Percentiles rank a stretch among this genome's conserved stretches.
Evolutionary conservation across 768 basidiomycete genomes (phyloP).

Genomic region (Ephemerocybe angulata): DNA sequence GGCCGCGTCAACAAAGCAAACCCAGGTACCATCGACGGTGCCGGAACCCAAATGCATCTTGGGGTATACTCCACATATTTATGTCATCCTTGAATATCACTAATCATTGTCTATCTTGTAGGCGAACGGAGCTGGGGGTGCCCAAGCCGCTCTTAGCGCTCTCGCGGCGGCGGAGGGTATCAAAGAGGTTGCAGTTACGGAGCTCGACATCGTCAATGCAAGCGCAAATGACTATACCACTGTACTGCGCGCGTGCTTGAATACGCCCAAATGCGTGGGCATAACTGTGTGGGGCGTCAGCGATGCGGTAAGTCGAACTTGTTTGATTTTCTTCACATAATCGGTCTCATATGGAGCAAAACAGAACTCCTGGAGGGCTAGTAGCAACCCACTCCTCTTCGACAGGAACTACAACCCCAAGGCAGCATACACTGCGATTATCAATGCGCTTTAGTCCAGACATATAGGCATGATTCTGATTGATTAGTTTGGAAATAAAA

Average conservation of each 20-base stretch:
- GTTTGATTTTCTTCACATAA: not conserved
- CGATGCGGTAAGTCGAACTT: conserved; percentile 32
- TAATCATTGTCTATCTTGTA: conserved; percentile 39
- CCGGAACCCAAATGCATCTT: conserved; percentile 49
- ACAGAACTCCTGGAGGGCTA: conserved; percentile 26
- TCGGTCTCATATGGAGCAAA: not conserved
- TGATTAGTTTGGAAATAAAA: no score
- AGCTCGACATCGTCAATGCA: conserved; percentile 39
- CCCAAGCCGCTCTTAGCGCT: conserved; percentile 39
- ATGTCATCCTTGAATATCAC: conserved; percentile 36
- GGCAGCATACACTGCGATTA: conserved; percentile 23
- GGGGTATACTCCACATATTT: conserved; percentile 36
- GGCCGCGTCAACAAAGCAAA: conserved; percentile 35
- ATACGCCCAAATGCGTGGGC: conserved; percentile 37
- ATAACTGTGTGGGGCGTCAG: conserved; percentile 51
- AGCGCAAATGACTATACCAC: conserved; percentile 39
- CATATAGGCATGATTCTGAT: no score
- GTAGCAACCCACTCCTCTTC: conserved; percentile 21
- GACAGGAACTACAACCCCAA: conserved; percentile 25
- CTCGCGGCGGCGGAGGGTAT: conserved; percentile 39
- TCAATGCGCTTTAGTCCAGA: conserved; percentile 7
- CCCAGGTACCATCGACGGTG: conserved; percentile 43
- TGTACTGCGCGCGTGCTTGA: conserved; percentile 46
- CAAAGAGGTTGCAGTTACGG: conserved; percentile 49
- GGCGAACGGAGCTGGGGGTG: conserved; percentile 46